Conservation (phyloP, 805 yeast genomes). For the Candida khao-thaluensis region DNA sequence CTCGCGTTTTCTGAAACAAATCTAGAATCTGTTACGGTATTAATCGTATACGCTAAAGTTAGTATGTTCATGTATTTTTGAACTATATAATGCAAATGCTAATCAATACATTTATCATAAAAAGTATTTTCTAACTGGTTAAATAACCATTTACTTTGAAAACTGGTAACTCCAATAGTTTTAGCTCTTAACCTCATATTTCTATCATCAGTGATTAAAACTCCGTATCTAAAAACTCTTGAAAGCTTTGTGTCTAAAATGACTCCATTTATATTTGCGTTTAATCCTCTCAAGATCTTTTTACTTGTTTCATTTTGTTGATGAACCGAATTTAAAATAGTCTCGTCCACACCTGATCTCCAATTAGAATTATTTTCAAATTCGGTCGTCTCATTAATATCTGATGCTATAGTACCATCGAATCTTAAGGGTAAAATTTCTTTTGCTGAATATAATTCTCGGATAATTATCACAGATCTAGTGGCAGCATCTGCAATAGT, state of each 20-base stretch:
- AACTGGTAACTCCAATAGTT: constrained; percentile 52
- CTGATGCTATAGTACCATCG: constrained; percentile 67
- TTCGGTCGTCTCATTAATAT: constrained; percentile 69
- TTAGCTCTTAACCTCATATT: constrained; percentile 69
- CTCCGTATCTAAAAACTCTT: constrained; percentile 51
- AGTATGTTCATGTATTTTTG: too few relatives aligned
- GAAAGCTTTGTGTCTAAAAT: constrained; percentile 38
- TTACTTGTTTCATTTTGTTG: constrained; percentile 42
- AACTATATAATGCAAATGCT: constrained; percentile 9
- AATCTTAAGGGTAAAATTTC: constrained; percentile 61
- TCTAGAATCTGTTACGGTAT: constrained; percentile 1
- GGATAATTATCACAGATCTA: constrained; percentile 69
- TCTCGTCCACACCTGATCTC: constrained; percentile 72
- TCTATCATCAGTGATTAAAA: constrained; percentile 70
- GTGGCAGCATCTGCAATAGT: constrained; percentile 79
- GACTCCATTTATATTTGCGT: constrained; percentile 17
- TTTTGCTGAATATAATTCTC: constrained; percentile 60
- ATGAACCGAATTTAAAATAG: constrained; percentile 52
- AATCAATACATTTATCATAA: constrained; percentile 55
- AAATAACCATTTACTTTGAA: constrained; percentile 62
- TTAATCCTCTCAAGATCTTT: constrained; percentile 41
- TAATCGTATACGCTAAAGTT: too few relatives aligned
- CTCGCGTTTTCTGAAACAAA: constrained; percentile 5
- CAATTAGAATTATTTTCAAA: constrained; percentile 71
- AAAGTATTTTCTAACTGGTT: constrained; percentile 46